Percentiles rank a stretch among this genome's conserved stretches.
Evolutionary conservation across 2,329 filamentous ascomycete species (phyloP).

Genomic region (Pseudocercospora eumusae): DNA sequence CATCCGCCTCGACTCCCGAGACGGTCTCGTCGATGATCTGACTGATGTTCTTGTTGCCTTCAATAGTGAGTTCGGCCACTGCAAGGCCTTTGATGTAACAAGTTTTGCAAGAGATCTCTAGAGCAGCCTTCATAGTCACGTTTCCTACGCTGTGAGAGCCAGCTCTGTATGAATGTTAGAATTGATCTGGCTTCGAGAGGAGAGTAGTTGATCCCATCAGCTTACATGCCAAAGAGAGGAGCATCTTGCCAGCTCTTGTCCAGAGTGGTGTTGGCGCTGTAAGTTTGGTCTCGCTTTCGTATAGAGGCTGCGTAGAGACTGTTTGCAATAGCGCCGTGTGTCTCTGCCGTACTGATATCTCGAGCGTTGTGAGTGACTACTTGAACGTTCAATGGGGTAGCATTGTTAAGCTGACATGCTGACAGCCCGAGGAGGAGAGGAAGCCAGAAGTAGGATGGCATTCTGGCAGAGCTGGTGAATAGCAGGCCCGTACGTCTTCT

Average conservation of each 20-base stretch:
- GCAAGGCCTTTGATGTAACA: slow-evolving; percentile 13
- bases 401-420: too few species aligned
- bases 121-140: not conserved
- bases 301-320: not conserved
- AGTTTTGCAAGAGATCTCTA: slow-evolving; percentile 3
- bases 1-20: not conserved
- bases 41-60: not conserved
- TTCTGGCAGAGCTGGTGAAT: not conserved
- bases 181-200: not conserved
- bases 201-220: too few species aligned
- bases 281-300: not conserved
- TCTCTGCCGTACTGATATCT: not conserved
- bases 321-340: not conserved
- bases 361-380: not conserved
- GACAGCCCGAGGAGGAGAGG: not conserved
- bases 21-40: not conserved
- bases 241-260: not conserved
- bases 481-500: not conserved
- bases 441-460: not conserved
- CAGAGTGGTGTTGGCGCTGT: not conserved
- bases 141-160: not conserved
- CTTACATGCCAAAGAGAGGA: not conserved
- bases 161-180: not conserved
- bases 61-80: not conserved
- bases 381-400: not conserved